A percentile compares a stretch with the other conserved stretches of the same genome.
These are phyloP conservation scores for Amanita molliuscula DNA, from an alignment of 768 basidiomycete genomes.

Conservation along the genomic window DNA sequence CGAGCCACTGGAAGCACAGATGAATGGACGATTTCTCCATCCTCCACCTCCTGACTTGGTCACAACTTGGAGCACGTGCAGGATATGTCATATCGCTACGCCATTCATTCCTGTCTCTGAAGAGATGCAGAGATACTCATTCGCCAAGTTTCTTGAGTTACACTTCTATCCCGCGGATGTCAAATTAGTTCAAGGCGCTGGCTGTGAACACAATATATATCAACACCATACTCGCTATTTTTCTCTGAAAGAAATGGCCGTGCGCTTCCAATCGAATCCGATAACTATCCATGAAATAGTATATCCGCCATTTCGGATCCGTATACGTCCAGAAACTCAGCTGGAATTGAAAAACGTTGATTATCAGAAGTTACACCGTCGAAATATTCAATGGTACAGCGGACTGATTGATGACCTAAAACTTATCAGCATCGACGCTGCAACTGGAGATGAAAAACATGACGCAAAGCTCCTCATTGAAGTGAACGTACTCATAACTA, in stretches of 20 bases:
- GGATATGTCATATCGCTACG: constrained; percentile 66
- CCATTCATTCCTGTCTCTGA: constrained; percentile 85
- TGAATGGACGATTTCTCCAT: constrained; percentile 43
- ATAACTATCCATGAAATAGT: constrained; percentile 79
- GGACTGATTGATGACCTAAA: constrained; percentile 68
- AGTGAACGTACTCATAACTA: constrained; percentile 53
- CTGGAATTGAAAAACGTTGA: constrained; percentile 89
- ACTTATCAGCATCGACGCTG: constrained; percentile 66
- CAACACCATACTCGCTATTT: constrained; percentile 91
- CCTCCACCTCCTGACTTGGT: constrained; percentile 62
- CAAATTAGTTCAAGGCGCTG: constrained; percentile 75
- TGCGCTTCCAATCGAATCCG: constrained; percentile 81
- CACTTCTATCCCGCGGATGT: constrained; percentile 92
- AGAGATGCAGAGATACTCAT: constrained; percentile 90
- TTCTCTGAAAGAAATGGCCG: constrained; percentile 70
- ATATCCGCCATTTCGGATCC: constrained; percentile 81
- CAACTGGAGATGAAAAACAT: constrained; percentile 66
- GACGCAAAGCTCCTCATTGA: constrained; percentile 54
- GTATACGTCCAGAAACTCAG: constrained; percentile 78
- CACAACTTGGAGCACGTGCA: constrained; percentile 88
- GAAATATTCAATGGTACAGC: constrained; percentile 68
- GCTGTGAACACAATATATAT: constrained; percentile 92
- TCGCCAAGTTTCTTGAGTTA: constrained; percentile 92
- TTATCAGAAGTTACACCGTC: constrained; percentile 63
- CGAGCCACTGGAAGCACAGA: constrained; percentile 81